Evolutionary conservation across 2,329 filamentous ascomycete species (phyloP), one percentile per base, ranked within the genome.

Genomic region (Endothia cerciana): DNA sequence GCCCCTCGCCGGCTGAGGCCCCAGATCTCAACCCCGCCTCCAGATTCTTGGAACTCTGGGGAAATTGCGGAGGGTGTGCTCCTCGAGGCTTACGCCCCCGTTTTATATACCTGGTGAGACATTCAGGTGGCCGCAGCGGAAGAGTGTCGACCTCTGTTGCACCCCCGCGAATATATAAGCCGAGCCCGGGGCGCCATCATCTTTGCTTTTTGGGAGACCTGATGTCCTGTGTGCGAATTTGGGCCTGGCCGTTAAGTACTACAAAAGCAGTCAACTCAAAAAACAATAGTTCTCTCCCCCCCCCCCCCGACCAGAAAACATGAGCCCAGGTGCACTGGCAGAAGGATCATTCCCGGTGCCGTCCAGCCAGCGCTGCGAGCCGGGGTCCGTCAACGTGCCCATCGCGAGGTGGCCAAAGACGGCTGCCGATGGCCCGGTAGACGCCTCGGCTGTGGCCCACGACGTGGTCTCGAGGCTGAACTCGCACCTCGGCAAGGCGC

Each of bases 321-420:
- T 68, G 66, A 65, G 59, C 33, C 66, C 63, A 25, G 60, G 53
- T 19, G 63, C 64, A 7, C 5, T 49, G 13, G 36, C 47, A 10
- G 58, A 62, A 22, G 13, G 49, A 11, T 41, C 45, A 28, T 40
- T 7, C 28, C 25, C 25, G 1, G 10, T 49, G 13, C 57, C 60
- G 19, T 68, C 66, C 43, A 68, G 66, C 60, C 66, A 68, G 40
- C 66, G 66, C 15, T 63, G 63, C 47, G 72, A 73, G 70, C 80
- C 83, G 0, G 87, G 86, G 61, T 89, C 86, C 0, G 73, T 83
- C 73, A 87, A 88, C 71, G 79, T 86, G 49, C 72, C 76, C 2
- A 71, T 83, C 2, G 81, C 80, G n/a, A 72, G 77, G 30, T 81
- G 83, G 59, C 82, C 77, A 10, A 69, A 77, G 22, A 63, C 72